Base-by-base conservation (phyloP, 768 basidiomycete genomes). In the Cystofilobasidium capitatum region DNA sequence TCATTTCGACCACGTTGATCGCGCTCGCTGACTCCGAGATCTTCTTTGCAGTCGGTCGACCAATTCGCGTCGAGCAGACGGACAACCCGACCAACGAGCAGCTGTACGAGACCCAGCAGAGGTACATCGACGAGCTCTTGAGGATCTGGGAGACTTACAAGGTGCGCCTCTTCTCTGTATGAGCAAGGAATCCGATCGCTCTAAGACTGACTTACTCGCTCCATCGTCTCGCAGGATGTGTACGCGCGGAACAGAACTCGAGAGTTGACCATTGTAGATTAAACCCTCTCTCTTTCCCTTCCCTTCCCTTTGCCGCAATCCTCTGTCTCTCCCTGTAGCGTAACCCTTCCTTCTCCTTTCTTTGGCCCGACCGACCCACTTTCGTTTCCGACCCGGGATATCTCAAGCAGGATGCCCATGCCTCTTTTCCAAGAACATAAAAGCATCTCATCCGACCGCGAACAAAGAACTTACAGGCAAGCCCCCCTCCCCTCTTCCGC, bases 121-220 rank as follows among this genome's bases (percentile, higher is more conserved):
- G 82, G 71, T 99, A 99, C 76, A 98, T 99, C 69, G 88, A 88
- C 51, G 93, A 99, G 77, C 80, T 98, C 40, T 86, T 88, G 72
- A 81, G 91, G 59, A 94, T 97, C 71, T 98, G 93, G 93, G 83
- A 98, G 75, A 85, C 86, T 9, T 94, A 97, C 80, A 98, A 98
- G 66, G 66, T 68, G 1, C 24, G 54, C 22, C 24, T 35, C 42
- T 26, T 55, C 12, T 59, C 42, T 58, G 40, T 20, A 37, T 26
- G 36, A n/a, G 17, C 31, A 3, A 10, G 16, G 2, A 3, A 13
- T 37, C 37, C 6, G 13, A 9, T 10, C 7, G 16, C 24, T 29
- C 6, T 20, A 17, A 44, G 42, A 55, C 26, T 13, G 29, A 40
- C 7, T 13, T 66, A 4, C 10, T 37, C 42, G 5, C 31, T 35